Base-by-base conservation (phyloP, 140 eudicot genomes). In the Stevia rebaudiana region DNA sequence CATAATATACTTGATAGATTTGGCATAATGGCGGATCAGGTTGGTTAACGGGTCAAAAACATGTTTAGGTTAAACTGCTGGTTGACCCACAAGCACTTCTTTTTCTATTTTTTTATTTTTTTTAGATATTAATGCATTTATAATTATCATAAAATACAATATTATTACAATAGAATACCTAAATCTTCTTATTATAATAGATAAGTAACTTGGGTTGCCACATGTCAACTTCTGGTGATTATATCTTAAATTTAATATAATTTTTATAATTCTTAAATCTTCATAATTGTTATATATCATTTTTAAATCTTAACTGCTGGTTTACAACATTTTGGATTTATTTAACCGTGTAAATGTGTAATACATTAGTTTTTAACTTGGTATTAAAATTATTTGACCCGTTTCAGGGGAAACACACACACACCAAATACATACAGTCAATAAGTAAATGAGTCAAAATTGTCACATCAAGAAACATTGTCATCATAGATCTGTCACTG, bases 1-100 rank as follows among this genome's bases (percentile, higher is more conserved):
- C 53, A 18, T 71, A 10, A 70, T 50, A 35, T 23, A 35, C 31
- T 36, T 8, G 65, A 33, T 58, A 17, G 65, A 33, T 58, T 35
- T 58, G 24, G 63, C 46, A 47, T 39, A 39, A 21, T 39, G 30
- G 53, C n/a, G 10, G 8, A 6, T n/a, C 23, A 9, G 40, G 35
- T 16, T 22, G 3, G 33, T 22, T 30, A 2, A 44, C 21, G 5
- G 17, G 35, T 65, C 40, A 6, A 47, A 47, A 47, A 13, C 21
- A 16, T 23, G 0, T 42, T 28, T 25, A 12, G 10, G 19, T 28
- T n/a, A 54, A 28, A 54, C 3, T 2, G 62, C 41, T 47, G 23
- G 12, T 11, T 11, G n/a, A 64, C 59, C 44, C 58, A 3, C 11
- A 10, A 64, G 12, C 18, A 17, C 19, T 30, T 16, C n/a, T n/a